phyloP scores from a whole-genome alignment of 495 filamentous ascomycete genomes.

The Penicillium diatomitis region DNA sequence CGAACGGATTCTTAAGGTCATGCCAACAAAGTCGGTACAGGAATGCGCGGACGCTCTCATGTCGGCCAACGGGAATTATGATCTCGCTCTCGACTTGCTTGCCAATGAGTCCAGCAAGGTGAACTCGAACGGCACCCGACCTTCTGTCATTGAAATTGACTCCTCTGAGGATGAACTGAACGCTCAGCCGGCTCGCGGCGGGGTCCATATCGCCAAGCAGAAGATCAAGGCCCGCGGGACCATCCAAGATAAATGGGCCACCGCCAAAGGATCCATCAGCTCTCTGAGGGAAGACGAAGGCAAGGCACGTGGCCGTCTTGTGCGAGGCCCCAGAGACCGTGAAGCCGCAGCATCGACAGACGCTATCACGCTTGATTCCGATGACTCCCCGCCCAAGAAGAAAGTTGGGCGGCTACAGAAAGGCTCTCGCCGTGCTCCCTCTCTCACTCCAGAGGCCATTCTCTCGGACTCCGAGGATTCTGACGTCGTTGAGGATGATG shows the following conservation, averaged over 20 bases:
- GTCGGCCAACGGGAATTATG: slow-evolving; percentile 43
- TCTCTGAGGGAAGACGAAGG: slow-evolving; percentile 15
- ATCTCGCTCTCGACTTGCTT: slow-evolving; percentile 49
- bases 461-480: slow-evolving; percentile 45
- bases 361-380: slow-evolving; percentile 15
- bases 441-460: slow-evolving; percentile 32
- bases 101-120: slow-evolving; percentile 11
- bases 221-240: slow-evolving; percentile 50
- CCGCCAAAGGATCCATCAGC: slow-evolving; percentile 27
- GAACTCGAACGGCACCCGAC: slow-evolving; percentile 4
- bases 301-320: slow-evolving; percentile 30
- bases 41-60: slow-evolving; percentile 45
- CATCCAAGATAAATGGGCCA: slow-evolving; percentile 54
- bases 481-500: slow-evolving; percentile 40
- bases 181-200: slow-evolving; percentile 9
- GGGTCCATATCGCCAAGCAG: slow-evolving; percentile 36
- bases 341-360: slow-evolving; percentile 10
- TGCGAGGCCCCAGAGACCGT: slow-evolving; percentile 30
- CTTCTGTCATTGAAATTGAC: slow-evolving; percentile 6
- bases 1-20: slow-evolving; percentile 42
- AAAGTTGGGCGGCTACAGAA: slow-evolving; percentile 45
- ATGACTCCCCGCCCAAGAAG: slow-evolving; percentile 29
- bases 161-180: slow-evolving; percentile 37
- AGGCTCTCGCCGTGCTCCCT: slow-evolving; percentile 43
- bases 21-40: slow-evolving; percentile 42